Percentiles rank a stretch among this genome's conserved stretches.
Conservation (phyloP, 805 yeast genomes). For the Candida dajiaensis region DNA sequence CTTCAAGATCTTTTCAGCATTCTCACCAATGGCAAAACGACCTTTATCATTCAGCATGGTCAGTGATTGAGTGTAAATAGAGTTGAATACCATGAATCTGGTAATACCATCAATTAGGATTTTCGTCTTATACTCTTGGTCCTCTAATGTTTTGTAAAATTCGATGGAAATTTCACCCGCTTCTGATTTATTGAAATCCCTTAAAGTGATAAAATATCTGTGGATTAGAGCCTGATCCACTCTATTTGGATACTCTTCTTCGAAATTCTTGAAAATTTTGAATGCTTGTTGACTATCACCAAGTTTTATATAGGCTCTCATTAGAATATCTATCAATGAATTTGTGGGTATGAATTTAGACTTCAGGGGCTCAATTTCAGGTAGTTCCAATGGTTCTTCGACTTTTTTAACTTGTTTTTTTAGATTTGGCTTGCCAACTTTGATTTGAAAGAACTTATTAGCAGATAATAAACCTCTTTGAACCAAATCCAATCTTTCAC, state of each 20-base stretch:
- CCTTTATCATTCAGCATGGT: slow-evolving; percentile 17
- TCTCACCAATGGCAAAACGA: slow-evolving; percentile 13
- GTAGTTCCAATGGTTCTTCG: slow-evolving; percentile 1
- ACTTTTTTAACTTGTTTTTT: slow-evolving; percentile 1
- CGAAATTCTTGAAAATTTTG: slow-evolving; percentile 8
- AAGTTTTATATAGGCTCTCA: slow-evolving; percentile 12
- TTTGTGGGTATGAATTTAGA: slow-evolving; percentile 16
- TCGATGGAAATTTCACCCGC: slow-evolving; percentile 14
- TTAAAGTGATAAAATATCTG: slow-evolving; percentile 13
- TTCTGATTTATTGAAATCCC: slow-evolving; percentile 4
- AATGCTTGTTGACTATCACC: slow-evolving; percentile 13
- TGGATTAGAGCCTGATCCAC: slow-evolving; percentile 17
- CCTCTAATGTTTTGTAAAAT: slow-evolving; percentile 11
- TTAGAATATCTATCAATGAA: slow-evolving; percentile 16
- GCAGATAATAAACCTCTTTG: slow-evolving; percentile 17
- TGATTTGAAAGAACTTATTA: slow-evolving; percentile 13
- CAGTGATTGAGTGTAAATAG: slow-evolving; percentile 17
- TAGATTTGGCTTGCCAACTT: slow-evolving; percentile 2
- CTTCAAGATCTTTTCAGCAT: slow-evolving; percentile 12
- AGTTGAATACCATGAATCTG: slow-evolving; percentile 19
- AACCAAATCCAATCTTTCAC: slow-evolving; percentile 9
- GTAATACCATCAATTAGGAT: slow-evolving; percentile 9
- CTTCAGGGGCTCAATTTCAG: slow-evolving; percentile 5
- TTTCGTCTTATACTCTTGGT: slow-evolving; percentile 7
- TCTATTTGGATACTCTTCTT: slow-evolving; percentile 6